Evolutionary conservation across 345 rosid genomes (phyloP).

Genomic region (Euphorbia lathyris): DNA sequence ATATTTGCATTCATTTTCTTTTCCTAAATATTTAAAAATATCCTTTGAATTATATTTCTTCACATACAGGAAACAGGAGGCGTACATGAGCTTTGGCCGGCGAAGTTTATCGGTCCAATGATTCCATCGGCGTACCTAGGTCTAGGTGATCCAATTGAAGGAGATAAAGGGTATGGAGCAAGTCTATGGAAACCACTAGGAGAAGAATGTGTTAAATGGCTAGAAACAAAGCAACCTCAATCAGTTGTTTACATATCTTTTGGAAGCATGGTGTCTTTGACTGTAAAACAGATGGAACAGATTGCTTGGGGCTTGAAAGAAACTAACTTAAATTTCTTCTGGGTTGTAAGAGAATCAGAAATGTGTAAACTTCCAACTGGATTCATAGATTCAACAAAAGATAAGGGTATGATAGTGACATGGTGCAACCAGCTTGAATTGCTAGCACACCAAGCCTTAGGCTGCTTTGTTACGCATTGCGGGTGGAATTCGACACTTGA

Average conservation of each 20-base stretch:
- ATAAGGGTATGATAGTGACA: slow-evolving; percentile 42
- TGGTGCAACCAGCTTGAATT: slow-evolving; percentile 76
- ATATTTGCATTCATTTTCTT: no score
- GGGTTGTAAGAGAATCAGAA: slow-evolving; percentile 65
- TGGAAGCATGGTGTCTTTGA: slow-evolving; percentile 63
- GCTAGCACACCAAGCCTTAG: slow-evolving; percentile 43
- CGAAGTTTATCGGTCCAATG: slow-evolving; percentile 73
- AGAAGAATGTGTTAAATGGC: slow-evolving; percentile 64
- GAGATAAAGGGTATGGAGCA: slow-evolving; percentile 61
- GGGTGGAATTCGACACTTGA: slow-evolving; percentile 81
- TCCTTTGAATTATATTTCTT: slow-evolving; percentile 3
- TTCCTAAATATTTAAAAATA: no score
- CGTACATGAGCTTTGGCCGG: slow-evolving; percentile 47
- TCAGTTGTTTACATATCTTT: slow-evolving; percentile 61
- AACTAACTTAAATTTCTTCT: slow-evolving; percentile 48
- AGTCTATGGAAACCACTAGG: slow-evolving; percentile 58
- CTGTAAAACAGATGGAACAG: slow-evolving; percentile 45
- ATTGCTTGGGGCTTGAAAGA: slow-evolving; percentile 47
- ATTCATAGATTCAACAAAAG: slow-evolving; percentile 43
- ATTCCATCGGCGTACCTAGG: slow-evolving; percentile 60
- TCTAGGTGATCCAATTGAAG: slow-evolving; percentile 44
- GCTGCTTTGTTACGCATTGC: slow-evolving; percentile 69
- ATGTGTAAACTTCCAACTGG: slow-evolving; percentile 38
- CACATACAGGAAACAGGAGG: slow-evolving; percentile 37
- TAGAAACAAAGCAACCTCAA: slow-evolving; percentile 38